Evolutionary conservation across 805 yeast genomes (phyloP).

Genomic region (Candida insectorum): DNA sequence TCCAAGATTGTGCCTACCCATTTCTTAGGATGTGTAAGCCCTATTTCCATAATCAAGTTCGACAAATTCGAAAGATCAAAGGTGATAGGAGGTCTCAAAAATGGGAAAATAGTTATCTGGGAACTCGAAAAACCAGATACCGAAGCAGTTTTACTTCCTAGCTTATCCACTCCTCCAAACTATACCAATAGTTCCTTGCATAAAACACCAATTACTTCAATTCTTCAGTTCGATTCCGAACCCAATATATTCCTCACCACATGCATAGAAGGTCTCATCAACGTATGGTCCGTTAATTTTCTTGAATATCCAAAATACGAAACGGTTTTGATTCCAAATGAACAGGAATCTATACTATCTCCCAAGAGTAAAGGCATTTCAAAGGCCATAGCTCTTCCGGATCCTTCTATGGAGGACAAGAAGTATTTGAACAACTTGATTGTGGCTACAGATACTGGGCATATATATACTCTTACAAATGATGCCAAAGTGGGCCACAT

Average conservation of each 20-base stretch:
- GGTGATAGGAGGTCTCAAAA: slow-evolving; percentile 46
- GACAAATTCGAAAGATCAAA: slow-evolving; percentile 34
- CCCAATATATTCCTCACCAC: slow-evolving; percentile 10
- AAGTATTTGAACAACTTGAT: slow-evolving; percentile 17
- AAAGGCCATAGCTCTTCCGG: neutral
- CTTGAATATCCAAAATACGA: slow-evolving; percentile 24
- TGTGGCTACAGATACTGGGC: slow-evolving; percentile 18
- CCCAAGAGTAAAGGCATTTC: slow-evolving; percentile 1
- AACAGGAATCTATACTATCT: neutral
- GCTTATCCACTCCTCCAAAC: slow-evolving; percentile 19
- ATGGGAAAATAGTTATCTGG: slow-evolving; percentile 54
- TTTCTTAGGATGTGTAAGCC: slow-evolving; percentile 38
- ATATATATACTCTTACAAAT: slow-evolving; percentile 16
- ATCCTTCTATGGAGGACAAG: slow-evolving; percentile 1
- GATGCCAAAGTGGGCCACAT: slow-evolving; percentile 14
- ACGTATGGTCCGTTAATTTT: slow-evolving; percentile 32
- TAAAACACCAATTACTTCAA: slow-evolving; percentile 18
- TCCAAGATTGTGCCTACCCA: slow-evolving; percentile 17
- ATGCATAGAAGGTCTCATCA: slow-evolving; percentile 23
- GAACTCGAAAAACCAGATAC: slow-evolving; percentile 22
- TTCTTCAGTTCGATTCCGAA: slow-evolving; percentile 15
- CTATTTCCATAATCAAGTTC: slow-evolving; percentile 38
- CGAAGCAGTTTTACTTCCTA: slow-evolving; percentile 18
- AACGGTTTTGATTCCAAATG: slow-evolving; percentile 4
- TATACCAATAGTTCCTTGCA: slow-evolving; percentile 16